A percentile compares a stretch with the other conserved stretches of the same genome.
phyloP scores from a whole-genome alignment of 2,329 filamentous ascomycete species.

The Tolypocladium ophioglossoides region DNA sequence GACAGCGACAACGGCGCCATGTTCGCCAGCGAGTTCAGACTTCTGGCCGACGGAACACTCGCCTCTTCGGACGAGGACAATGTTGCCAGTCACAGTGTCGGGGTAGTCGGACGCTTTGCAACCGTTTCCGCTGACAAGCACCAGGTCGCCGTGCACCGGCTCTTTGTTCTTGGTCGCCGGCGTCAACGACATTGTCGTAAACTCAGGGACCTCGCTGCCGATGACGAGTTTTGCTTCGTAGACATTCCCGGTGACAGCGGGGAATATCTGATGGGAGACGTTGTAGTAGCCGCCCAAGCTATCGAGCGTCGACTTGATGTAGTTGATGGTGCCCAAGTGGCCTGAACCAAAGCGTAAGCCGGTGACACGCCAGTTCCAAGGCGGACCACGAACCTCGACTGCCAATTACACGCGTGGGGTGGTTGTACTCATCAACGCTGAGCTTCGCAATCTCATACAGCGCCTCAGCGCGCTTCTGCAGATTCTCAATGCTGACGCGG shows the following conservation, averaged over 20 bases:
- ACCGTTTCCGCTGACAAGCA: constrained; percentile 52
- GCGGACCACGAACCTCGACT: constrained; percentile 36
- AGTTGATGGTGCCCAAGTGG: constrained; percentile 53
- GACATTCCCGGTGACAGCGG: constrained; percentile 49
- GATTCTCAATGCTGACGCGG: constrained; percentile 42
- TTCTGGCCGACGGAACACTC: constrained; percentile 63
- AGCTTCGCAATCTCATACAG: constrained; percentile 53
- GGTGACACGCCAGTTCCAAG: neutral
- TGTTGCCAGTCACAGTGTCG: constrained; percentile 43
- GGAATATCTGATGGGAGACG: constrained; percentile 52
- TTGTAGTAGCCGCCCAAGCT: constrained; percentile 50
- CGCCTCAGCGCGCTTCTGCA: constrained; percentile 47
- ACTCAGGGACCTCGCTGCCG: constrained; percentile 37
- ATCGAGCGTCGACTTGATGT: constrained; percentile 46
- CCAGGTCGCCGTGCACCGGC: constrained; percentile 47
- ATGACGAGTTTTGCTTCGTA: constrained; percentile 48
- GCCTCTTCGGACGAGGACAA: constrained; percentile 63
- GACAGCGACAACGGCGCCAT: constrained; percentile 60
- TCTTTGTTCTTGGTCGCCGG: constrained; percentile 52
- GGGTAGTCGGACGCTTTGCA: constrained; percentile 57
- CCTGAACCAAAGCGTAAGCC: constrained; percentile 25
- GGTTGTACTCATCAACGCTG: constrained; percentile 49
- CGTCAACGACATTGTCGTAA: constrained; percentile 52
- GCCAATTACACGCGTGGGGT: constrained; percentile 62
- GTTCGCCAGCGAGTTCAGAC: constrained; percentile 54